Percentiles rank a stretch among this genome's conserved stretches.
These are phyloP conservation scores for Xylaria nigripes DNA, from an alignment of 495 filamentous ascomycete species.

Conservation along the genomic window DNA sequence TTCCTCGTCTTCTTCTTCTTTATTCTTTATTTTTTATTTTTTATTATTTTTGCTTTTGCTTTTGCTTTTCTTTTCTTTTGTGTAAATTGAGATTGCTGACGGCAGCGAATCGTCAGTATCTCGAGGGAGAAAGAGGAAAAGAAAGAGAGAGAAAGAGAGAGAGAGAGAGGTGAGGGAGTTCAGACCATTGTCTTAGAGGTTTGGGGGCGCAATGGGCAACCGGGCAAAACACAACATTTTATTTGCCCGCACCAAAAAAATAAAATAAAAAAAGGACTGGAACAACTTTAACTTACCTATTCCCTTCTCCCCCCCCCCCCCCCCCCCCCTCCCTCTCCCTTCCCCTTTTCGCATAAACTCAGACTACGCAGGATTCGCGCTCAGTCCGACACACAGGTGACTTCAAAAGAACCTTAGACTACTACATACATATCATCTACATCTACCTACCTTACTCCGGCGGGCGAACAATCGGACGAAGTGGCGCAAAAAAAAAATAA, in stretches of 20 bases:
- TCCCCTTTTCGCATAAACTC: background rate
- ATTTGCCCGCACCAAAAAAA: background rate
- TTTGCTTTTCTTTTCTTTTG: background rate
- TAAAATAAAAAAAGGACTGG: background rate
- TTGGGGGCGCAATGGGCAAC: background rate
- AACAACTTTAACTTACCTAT: too few relatives aligned
- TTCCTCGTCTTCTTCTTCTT: too few relatives aligned
- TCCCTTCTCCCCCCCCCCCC: background rate
- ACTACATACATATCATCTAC: too few relatives aligned
- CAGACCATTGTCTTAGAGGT: background rate
- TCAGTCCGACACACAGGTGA: too few relatives aligned
- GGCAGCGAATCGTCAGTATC: background rate
- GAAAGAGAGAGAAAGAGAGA: background rate
- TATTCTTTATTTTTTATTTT: too few relatives aligned
- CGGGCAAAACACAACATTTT: background rate
- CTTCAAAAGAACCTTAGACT: too few relatives aligned
- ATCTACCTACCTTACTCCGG: too few relatives aligned
- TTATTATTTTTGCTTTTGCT: background rate
- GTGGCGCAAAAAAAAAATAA: too few relatives aligned
- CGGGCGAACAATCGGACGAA: too few relatives aligned
- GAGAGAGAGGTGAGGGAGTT: background rate
- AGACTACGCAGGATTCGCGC: background rate
- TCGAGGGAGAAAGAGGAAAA: background rate
- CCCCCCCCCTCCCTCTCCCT: too few relatives aligned
- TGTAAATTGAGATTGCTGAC: background rate